Base-by-base conservation (phyloP, 2,329 filamentous ascomycete species). In the Fusarium acutatum region DNA sequence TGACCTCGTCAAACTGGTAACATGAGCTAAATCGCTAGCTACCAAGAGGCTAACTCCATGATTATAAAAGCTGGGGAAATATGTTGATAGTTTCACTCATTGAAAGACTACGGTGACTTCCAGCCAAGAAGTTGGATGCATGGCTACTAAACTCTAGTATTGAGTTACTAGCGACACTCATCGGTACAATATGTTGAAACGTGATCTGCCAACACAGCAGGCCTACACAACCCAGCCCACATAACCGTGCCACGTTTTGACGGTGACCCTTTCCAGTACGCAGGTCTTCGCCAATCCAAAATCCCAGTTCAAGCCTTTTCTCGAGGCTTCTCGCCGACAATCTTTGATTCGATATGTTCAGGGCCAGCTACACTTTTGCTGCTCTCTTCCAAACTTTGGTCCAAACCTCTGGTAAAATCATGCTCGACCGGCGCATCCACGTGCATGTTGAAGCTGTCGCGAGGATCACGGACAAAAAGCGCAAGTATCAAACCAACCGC, bases 201-300 rank as follows among this genome's bases (percentile, higher is more conserved):
- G 4, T n/a, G 14, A n/a, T 15, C 38, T n/a, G 20, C 38, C 3
- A 10, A 40, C 20, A 9, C 13, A 40, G 8, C 13, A n/a, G 9
- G 7, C 22, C 4, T 40, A n/a, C 3, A 15, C 12, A 6, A 2
- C 12, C 7, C 22, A n/a, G 7, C 12, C 11, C 20, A 7, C 18
- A 13, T 20, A 38, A 13, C 13, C 8, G 2, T 38, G 10, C 11
- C 37, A 38, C 22, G 20, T 22, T 38, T 7, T 13, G 20, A 13
- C 20, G 20, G 7, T 38, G 4, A 2, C 1, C 18, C 0, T 18
- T 9, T 18, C 34, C 17, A 10, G 3, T 2, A 35, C 8, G 17
- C 34, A 35, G 17, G 8, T 10, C 8, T 10, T 35, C 9, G 17
- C 34, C 1, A 17, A 35, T 18, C 17, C 9, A 35, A 18, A 40